Conservation (phyloP, 345 rosid genomes). For the Rhizophora apiculata region DNA sequence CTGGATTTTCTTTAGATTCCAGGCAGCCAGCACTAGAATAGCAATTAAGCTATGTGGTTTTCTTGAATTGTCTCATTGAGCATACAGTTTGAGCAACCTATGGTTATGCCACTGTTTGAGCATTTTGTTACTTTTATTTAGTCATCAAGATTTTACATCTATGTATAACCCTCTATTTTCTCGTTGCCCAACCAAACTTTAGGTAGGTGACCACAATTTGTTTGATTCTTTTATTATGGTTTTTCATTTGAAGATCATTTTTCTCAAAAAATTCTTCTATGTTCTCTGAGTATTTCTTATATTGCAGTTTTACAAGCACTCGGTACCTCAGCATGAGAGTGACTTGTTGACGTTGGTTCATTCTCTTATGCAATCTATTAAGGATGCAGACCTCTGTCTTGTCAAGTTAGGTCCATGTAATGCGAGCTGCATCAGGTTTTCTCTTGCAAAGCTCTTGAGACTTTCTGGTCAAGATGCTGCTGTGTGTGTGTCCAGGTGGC, state of each 20-base stretch:
- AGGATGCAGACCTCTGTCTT: conserved; percentile 50
- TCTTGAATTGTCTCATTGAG: no score
- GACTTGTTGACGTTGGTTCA: conserved; percentile 63
- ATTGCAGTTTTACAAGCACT: conserved; percentile 55
- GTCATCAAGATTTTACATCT: no score
- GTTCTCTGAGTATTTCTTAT: conserved; percentile 3
- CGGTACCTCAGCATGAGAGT: conserved; percentile 52
- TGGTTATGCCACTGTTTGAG: no score
- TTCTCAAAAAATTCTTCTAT: neutral
- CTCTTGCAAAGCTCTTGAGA: conserved; percentile 70
- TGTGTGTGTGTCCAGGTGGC: conserved; percentile 83
- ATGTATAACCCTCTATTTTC: no score
- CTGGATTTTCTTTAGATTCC: no score
- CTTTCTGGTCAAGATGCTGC: conserved; percentile 83
- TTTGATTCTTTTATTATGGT: no score
- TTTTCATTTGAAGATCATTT: neutral
- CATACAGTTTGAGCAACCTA: no score
- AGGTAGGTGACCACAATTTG: no score
- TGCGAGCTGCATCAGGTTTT: conserved; percentile 77
- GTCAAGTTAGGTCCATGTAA: conserved; percentile 62
- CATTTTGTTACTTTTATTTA: no score
- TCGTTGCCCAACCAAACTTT: no score
- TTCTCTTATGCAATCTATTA: conserved; percentile 54
- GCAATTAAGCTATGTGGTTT: no score
- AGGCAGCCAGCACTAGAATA: no score